phyloP scores from a whole-genome alignment of 257 asterid genomes.

The Penstemon davidsonii region DNA sequence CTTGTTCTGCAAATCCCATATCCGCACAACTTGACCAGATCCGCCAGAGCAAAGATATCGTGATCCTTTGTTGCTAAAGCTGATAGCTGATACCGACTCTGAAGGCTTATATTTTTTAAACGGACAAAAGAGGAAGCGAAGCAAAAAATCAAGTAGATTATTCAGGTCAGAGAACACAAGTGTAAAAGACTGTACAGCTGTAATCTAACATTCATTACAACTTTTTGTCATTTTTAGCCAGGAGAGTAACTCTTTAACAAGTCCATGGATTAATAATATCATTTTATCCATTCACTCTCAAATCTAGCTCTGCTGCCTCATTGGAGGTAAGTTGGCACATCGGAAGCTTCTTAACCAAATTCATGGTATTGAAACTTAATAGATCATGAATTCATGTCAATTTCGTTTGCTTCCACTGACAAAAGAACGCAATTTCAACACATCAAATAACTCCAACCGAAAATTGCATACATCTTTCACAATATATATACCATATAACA shows the following conservation, averaged over 20 bases:
- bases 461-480: neutral
- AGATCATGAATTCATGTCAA: neutral
- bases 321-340: constrained; percentile 11
- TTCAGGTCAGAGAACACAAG: constrained; percentile 20
- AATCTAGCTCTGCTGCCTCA: constrained; percentile 15
- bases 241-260: constrained; percentile 2
- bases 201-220: neutral
- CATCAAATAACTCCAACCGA: neutral
- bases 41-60: constrained; percentile 98
- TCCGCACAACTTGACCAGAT: constrained; percentile 84
- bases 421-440: neutral
- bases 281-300: constrained; percentile 15
- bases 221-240: neutral
- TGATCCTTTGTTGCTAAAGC: constrained; percentile 95
- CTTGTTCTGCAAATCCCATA: constrained; percentile 97
- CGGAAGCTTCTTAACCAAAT: constrained; percentile 12
- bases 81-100: constrained; percentile 80
- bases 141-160: constrained; percentile 15
- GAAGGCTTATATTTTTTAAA: constrained; percentile 43
- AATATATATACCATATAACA: neutral
- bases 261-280: neutral
- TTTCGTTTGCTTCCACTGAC: constrained; percentile 7
- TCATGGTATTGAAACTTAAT: neutral
- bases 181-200: constrained; percentile 8
- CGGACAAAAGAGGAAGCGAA: constrained; percentile 10